Evolutionary conservation across 257 asterid genomes (phyloP), one percentile per base, ranked within the genome.

Genomic region (Solanum bulbocastanum): DNA sequence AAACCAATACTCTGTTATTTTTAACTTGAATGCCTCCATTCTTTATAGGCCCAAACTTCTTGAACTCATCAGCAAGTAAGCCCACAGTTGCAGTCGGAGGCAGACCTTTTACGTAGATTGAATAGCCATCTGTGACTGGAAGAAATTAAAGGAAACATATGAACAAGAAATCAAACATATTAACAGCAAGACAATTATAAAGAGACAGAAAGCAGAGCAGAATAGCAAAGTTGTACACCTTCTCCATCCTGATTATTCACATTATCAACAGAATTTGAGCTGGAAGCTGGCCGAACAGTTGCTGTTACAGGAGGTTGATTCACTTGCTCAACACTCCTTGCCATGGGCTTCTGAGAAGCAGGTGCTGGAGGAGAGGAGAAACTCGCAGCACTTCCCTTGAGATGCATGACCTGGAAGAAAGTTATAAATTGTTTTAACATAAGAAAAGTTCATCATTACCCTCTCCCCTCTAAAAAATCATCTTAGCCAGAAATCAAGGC

Each of bases 331-430:
- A 86, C 82, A 73, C 36, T 91, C 93, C 91, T 92, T 72, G 93
- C 92, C 16, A 88, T 88, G 58, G 94, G 78, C 87, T 91, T 94
- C 83, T 90, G 83, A 66, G 90, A 84, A 86, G 92, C 91, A 75
- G 90, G 89, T 16, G 92, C 89, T 7, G 96, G 95, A 16, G 96
- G 95, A 27, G 94, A 91, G 8, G 95, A 89, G 91, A 94, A 92
- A 52, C 90, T 84, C 44, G 88, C 94, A 81, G 91, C 90, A 78
- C 87, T 95, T 89, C 89, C 95, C 92, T 92, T 95, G 87, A 93
- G 95, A 91, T 93, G 93, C 96, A 86, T 95, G 91, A 96, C 99
- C 99, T 97, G 92, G 90, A 90, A 91, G 87, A 92, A 82, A 33
- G 90, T 79, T 52, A 27, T 20, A 79, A 66, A 81, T 2, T 37